Percentiles rank a stretch among this genome's conserved stretches.
Conservation (phyloP, 2,329 filamentous ascomycete species). For the Fusarium metavorans region DNA sequence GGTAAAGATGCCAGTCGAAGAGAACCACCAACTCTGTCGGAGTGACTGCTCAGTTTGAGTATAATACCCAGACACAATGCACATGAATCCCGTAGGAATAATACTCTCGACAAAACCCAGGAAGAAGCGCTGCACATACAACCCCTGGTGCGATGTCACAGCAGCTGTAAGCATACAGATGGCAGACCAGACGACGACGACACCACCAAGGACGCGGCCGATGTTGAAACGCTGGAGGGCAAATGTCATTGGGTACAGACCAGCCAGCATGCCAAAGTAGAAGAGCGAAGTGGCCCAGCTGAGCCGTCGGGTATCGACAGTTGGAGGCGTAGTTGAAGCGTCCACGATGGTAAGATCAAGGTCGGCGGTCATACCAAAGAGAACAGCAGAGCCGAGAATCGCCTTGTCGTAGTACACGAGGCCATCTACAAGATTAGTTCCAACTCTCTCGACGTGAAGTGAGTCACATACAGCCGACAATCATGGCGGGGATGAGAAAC, state of each 20-base stretch:
- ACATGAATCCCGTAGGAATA: constrained; percentile 76
- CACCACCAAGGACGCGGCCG: constrained; percentile 71
- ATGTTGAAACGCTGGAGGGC: constrained; percentile 75
- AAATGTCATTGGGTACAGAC: constrained; percentile 80
- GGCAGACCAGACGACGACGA: constrained; percentile 74
- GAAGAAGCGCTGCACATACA: constrained; percentile 76
- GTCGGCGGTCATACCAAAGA: constrained; percentile 82
- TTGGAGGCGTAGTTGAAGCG: constrained; percentile 59
- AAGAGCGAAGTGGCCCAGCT: constrained; percentile 84
- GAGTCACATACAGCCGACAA: constrained; percentile 57
- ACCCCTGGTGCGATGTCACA: constrained; percentile 71
- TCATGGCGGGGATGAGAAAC: constrained; percentile 77
- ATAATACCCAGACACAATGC: constrained; percentile 71
- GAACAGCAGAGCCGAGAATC: constrained; percentile 77
- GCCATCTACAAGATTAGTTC: constrained; percentile 51
- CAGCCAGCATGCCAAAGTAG: constrained; percentile 83
- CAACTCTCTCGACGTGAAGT: not conserved
- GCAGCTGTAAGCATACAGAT: constrained; percentile 77
- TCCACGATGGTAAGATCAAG: constrained; percentile 68
- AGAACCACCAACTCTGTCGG: constrained; percentile 77
- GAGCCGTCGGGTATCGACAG: constrained; percentile 74
- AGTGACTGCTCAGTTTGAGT: constrained; percentile 74
- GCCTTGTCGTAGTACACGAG: constrained; percentile 67
- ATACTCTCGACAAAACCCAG: constrained; percentile 72
- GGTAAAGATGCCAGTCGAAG: constrained; percentile 68